These are phyloP conservation scores for Suillus lakei DNA, from an alignment of 768 basidiomycete genomes.

Conservation along the genomic window DNA sequence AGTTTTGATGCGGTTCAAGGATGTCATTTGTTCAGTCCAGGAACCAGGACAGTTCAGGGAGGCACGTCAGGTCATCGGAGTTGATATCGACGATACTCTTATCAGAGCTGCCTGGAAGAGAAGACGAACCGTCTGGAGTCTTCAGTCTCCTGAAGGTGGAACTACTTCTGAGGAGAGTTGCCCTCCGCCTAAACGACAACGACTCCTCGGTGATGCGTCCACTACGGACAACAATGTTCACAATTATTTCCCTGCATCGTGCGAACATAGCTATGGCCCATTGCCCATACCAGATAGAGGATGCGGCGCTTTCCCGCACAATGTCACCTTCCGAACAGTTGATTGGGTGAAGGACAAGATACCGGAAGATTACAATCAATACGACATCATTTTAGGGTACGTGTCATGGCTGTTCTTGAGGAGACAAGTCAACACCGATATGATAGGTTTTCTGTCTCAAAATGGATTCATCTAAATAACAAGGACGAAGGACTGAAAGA, in stretches of 20 bases:
- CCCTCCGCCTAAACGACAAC: constrained; percentile 17
- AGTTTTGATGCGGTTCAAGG: neutral
- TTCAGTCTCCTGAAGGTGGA: constrained; percentile 43
- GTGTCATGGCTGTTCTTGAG: constrained; percentile 26
- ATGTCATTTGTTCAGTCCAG: neutral
- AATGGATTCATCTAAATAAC: constrained; percentile 89
- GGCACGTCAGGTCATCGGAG: constrained; percentile 73
- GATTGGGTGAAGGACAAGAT: constrained; percentile 73
- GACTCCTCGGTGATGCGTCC: constrained; percentile 11
- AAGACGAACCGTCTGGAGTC: constrained; percentile 72
- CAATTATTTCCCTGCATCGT: constrained; percentile 78
- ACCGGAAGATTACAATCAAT: constrained; percentile 61
- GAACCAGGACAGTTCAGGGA: constrained; percentile 63
- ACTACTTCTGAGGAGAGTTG: neutral
- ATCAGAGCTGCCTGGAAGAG: constrained; percentile 79
- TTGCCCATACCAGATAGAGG: constrained; percentile 62
- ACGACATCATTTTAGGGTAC: constrained; percentile 83
- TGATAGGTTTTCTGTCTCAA: constrained; percentile 80
- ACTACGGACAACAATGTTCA: neutral
- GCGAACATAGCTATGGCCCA: constrained; percentile 75
- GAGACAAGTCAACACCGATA: neutral
- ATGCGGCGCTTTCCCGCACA: constrained; percentile 69
- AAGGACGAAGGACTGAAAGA: constrained; percentile 72
- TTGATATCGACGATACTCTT: constrained; percentile 83
- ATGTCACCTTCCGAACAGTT: constrained; percentile 69